These are phyloP conservation scores for Dispira simplex DNA, from an alignment of 192 early-diverging fungal species.

Conservation along the genomic window DNA sequence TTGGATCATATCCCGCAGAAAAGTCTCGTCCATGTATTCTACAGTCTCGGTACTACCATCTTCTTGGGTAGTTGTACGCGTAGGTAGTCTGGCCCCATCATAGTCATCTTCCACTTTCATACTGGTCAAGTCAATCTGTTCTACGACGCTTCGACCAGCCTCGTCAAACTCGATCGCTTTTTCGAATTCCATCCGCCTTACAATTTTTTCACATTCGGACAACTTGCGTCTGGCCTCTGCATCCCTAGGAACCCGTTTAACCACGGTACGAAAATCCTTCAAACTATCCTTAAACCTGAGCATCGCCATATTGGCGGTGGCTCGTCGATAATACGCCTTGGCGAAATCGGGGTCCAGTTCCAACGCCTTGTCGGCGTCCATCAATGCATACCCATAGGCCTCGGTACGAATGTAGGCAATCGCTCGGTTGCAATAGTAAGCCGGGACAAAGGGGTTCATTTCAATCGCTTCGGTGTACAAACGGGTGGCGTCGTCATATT, in stretches of 20 bases:
- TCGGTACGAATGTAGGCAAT: conserved; percentile 76
- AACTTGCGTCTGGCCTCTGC: conserved; percentile 65
- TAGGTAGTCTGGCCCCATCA: conserved; percentile 62
- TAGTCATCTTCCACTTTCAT: conserved; percentile 55
- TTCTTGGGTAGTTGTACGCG: conserved; percentile 16
- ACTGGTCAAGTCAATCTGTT: conserved; percentile 29
- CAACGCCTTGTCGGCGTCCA: conserved; percentile 73
- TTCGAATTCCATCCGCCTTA: conserved; percentile 76
- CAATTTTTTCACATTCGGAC: conserved; percentile 81
- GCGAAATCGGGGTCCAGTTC: conserved; percentile 62
- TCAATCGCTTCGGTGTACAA: conserved; percentile 84
- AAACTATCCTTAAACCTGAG: conserved; percentile 72
- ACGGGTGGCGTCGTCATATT: conserved; percentile 77
- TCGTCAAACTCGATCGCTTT: conserved; percentile 68
- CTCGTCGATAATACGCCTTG: conserved; percentile 94
- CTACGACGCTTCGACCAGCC: conserved; percentile 19
- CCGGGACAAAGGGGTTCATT: conserved; percentile 63
- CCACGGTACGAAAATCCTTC: conserved; percentile 56
- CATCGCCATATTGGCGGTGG: conserved; percentile 74
- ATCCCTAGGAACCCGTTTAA: conserved; percentile 63
- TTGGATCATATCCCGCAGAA: conserved; percentile 61
- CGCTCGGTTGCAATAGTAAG: conserved; percentile 86
- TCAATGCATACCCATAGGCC: conserved; percentile 67
- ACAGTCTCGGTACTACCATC: conserved; percentile 26
- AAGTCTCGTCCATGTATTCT: conserved; percentile 57